Evolutionary conservation across 2,329 filamentous ascomycete genomes (phyloP).

Genomic region (Fusarium tupiense): DNA sequence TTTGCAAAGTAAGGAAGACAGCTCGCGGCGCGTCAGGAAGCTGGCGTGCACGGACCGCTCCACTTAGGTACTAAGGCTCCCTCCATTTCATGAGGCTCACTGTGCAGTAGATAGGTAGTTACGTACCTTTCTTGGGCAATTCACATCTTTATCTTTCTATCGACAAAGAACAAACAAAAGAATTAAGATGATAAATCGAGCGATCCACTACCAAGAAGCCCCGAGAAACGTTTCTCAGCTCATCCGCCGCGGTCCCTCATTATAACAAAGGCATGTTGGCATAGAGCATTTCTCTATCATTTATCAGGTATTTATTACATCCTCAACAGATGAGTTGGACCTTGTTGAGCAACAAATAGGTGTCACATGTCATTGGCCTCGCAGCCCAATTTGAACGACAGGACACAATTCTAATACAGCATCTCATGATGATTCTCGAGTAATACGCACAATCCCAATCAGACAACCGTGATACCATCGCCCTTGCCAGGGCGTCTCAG

Average conservation of each 20-base stretch:
- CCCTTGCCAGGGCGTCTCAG: conserved; percentile 17
- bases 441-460: conserved; percentile 5
- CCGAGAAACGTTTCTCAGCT: not conserved
- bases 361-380: not conserved
- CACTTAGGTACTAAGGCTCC: not conserved
- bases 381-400: not conserved
- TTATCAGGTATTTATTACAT: not conserved
- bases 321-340: not conserved
- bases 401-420: conserved; percentile 1
- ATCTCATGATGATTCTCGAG: conserved; percentile 9
- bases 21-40: conserved; percentile 39
- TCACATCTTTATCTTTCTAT: not conserved
- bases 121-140: not conserved
- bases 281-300: not conserved
- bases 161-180: not conserved
- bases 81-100: conserved; percentile 9
- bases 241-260: not conserved
- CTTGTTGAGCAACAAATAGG: conserved; percentile 3
- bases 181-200: not conserved
- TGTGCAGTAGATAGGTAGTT: not conserved
- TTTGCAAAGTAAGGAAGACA: conserved; percentile 24
- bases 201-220: not conserved
- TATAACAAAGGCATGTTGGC: not conserved
- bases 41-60: conserved; percentile 30
- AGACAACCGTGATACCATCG: conserved; percentile 13